Conservation (phyloP, 768 basidiomycete species). For the Coprinellus aureogranulatus region DNA sequence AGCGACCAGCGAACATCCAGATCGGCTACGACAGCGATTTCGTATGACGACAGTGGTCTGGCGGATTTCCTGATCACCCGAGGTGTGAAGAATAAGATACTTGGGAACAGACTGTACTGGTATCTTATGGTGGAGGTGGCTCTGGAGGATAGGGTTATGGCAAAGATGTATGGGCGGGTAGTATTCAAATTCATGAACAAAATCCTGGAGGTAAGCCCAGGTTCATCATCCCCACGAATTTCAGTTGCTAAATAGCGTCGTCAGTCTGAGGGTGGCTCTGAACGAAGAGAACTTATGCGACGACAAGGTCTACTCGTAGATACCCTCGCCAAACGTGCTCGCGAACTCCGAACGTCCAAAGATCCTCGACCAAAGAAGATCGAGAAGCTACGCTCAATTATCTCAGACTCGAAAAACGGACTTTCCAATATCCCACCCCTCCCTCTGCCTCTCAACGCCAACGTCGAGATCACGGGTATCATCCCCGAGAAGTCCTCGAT, state of each 20-base stretch:
- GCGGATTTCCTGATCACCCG: constrained; percentile 89
- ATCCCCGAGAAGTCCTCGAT: constrained; percentile 89
- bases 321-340: constrained; percentile 79
- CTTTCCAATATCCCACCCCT: constrained; percentile 77
- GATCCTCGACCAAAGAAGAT: constrained; percentile 97
- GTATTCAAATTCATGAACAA: constrained; percentile 88
- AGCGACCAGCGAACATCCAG: constrained; percentile 74
- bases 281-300: constrained; percentile 82
- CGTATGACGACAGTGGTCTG: constrained; percentile 89
- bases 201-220: constrained; percentile 68
- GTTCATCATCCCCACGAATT: not conserved
- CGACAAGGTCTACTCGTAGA: constrained; percentile 89
- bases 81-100: constrained; percentile 75
- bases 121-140: constrained; percentile 97
- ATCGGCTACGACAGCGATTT: constrained; percentile 68
- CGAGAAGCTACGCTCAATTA: constrained; percentile 83
- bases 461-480: constrained; percentile 79
- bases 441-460: constrained; percentile 87
- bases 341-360: constrained; percentile 84
- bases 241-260: not conserved
- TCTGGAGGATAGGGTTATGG: constrained; percentile 77
- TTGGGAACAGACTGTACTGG: constrained; percentile 95
- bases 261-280: constrained; percentile 71
- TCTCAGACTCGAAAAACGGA: constrained; percentile 83
- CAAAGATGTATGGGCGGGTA: constrained; percentile 91